These are phyloP conservation scores for Boechera stricta DNA, from an alignment of 345 rosid species.

Conservation along the genomic window DNA sequence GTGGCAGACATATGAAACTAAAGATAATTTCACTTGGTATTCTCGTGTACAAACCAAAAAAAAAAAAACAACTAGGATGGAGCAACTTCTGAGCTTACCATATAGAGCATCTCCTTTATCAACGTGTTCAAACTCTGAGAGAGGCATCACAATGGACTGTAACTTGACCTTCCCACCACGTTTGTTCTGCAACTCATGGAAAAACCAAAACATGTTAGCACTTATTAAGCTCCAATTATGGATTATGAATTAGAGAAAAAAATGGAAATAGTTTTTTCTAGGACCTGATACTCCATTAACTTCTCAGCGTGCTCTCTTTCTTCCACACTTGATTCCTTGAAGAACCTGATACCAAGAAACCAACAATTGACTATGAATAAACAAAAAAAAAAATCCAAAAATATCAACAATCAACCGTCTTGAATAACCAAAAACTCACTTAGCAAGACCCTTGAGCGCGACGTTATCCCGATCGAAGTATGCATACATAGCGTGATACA, in stretches of 20 bases:
- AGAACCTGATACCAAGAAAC: constrained; percentile 58
- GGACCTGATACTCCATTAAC: constrained; percentile 92
- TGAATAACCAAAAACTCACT: constrained; percentile 52
- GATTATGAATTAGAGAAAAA: background rate
- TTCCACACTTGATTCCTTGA: constrained; percentile 90
- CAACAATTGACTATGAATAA: background rate
- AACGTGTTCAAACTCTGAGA: constrained; percentile 77
- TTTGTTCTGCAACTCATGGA: constrained; percentile 62
- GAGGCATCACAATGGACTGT: constrained; percentile 71
- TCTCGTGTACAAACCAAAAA: background rate
- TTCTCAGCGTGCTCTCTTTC: constrained; percentile 96
- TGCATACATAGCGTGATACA: constrained; percentile 89
- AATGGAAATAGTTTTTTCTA: background rate
- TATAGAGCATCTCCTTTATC: constrained; percentile 95
- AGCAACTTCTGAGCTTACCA: constrained; percentile 53
- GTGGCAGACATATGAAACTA: background rate
- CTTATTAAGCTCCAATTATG: background rate
- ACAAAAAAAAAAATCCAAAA: background rate
- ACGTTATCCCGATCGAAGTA: constrained; percentile 91
- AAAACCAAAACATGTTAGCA: constrained; percentile 9
- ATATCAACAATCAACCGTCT: background rate
- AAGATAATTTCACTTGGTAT: background rate
- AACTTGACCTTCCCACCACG: constrained; percentile 91
- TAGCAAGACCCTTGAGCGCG: constrained; percentile 91
- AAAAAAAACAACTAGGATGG: background rate